phyloP scores from a whole-genome alignment of 2,329 filamentous ascomycete species.

The Fusarium sororula region DNA sequence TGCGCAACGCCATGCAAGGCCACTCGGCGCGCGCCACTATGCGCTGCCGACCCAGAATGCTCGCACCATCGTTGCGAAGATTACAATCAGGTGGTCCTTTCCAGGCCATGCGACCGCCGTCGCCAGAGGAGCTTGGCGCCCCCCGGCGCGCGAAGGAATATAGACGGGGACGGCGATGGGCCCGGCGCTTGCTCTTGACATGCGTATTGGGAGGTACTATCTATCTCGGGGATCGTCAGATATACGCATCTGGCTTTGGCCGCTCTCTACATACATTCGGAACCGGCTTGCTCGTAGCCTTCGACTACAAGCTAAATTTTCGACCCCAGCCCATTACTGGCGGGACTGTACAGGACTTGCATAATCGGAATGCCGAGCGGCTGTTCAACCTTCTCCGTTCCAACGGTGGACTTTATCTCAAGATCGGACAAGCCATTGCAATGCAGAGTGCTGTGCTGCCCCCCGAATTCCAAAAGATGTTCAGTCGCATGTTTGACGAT shows the following conservation, averaged over 20 bases:
- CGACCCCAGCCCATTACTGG: constrained; percentile 78
- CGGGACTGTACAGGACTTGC: constrained; percentile 78
- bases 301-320: constrained; percentile 98
- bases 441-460: constrained; percentile 97
- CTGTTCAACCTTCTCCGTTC: constrained; percentile 81
- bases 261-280: constrained; percentile 85
- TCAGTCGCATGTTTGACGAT: constrained; percentile 96
- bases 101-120: constrained; percentile 76
- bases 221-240: constrained; percentile 75
- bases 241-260: constrained; percentile 81
- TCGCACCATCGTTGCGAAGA: constrained; percentile 48
- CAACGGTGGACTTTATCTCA: constrained; percentile 95
- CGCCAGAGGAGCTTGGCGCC: constrained; percentile 79
- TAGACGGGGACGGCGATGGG: constrained; percentile 75
- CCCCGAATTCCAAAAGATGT: constrained; percentile 96
- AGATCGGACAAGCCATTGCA: constrained; percentile 97
- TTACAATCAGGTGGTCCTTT: constrained; percentile 56
- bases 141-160: constrained; percentile 77
- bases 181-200: constrained; percentile 74
- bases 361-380: constrained; percentile 83
- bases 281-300: constrained; percentile 79
- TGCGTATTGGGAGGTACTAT: constrained; percentile 66
- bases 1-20: constrained; percentile 42
- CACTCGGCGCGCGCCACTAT: constrained; percentile 37
- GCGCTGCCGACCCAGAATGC: constrained; percentile 55